Base-by-base conservation (phyloP, 306 rosid species). In the Carpinus fangiana region DNA sequence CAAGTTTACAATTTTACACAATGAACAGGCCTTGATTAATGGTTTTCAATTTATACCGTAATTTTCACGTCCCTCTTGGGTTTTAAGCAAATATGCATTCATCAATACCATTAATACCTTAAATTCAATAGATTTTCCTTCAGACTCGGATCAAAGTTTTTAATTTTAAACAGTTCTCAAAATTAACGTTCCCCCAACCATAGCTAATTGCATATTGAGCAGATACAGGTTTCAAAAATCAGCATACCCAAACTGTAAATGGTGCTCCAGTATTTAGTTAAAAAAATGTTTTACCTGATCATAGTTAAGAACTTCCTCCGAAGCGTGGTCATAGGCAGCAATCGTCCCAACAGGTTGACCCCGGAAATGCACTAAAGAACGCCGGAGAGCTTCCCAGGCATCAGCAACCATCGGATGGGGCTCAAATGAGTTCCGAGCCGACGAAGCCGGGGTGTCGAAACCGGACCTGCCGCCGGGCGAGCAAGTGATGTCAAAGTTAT, bases 321-420 rank as follows among this genome's bases (percentile, higher is more conserved):
- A 77, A 52, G 92, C 93, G 74, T 93, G 96, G 70, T 93, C 98
- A 69, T 82, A 81, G 7, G 98, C 98, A 43, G 94, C 98, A 80
- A 93, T 93, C 52, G 98, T 93, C 59, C 98, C 98, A 7, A 93
- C 94, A 0, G 98, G 98, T 79, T 88, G 96, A 71, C 84, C 80
- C 45, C 89, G 90, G 43, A 88, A 89, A 87, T 83, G 18, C 64
- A 93, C 98, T 62, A 93, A 72, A 80, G 98, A 93, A 46, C 84
- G 89, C 14, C 98, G 88, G 36, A 93, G 91, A 41, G 96, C 90
- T 46, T 93, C 98, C 98, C 98, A 93, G 34, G 98, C 98, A 80
- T 93, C 96, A 7, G 96, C 98, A 16, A 93, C 91, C 96, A 93
- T 93, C 0, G 98, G 98, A 36, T 90, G 98, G 41, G 98, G 98